Percentiles rank a stretch among this genome's conserved stretches.
Conservation (phyloP, 441 rosid genomes). For the Isatis lusitanica region DNA sequence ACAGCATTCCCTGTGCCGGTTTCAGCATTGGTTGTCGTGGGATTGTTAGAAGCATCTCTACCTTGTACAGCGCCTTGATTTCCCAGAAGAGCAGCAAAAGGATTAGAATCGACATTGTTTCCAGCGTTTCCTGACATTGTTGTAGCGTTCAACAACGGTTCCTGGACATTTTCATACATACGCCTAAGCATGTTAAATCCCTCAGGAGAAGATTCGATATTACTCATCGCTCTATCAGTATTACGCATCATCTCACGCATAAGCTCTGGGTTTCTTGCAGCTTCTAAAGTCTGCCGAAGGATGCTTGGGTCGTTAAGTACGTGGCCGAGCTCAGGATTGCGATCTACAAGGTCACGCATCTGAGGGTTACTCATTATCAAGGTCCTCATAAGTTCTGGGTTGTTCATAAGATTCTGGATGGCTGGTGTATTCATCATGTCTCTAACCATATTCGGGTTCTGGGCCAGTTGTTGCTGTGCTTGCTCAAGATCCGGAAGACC, state of each 20-base stretch:
- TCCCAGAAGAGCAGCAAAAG: conserved; percentile 58
- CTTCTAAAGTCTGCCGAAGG: conserved; percentile 53
- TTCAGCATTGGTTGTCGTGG: conserved; percentile 44
- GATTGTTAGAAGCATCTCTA: conserved; percentile 42
- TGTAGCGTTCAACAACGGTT: conserved; percentile 55
- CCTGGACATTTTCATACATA: conserved; percentile 63
- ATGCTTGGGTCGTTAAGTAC: conserved; percentile 53
- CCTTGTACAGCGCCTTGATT: conserved; percentile 47
- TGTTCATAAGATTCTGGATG: conserved; percentile 58
- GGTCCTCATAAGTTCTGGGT: conserved; percentile 52
- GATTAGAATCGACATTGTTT: conserved; percentile 46
- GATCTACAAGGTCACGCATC: conserved; percentile 58
- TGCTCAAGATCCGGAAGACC: conserved; percentile 73
- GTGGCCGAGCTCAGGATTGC: conserved; percentile 63
- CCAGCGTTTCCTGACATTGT: conserved; percentile 45
- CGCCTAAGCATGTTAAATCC: conserved; percentile 62
- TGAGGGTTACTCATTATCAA: conserved; percentile 59
- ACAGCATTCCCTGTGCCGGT: conserved; percentile 38
- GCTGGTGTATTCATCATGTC: conserved; percentile 71
- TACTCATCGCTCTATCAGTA: conserved; percentile 58
- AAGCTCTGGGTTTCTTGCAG: conserved; percentile 60
- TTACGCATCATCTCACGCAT: conserved; percentile 66
- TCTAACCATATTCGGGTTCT: conserved; percentile 67
- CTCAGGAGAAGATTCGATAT: conserved; percentile 55
- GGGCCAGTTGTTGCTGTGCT: conserved; percentile 66